Percentiles rank a stretch among this genome's conserved stretches.
These are phyloP conservation scores for Combretum micranthum DNA, from an alignment of 345 rosid genomes.

Conservation along the genomic window DNA sequence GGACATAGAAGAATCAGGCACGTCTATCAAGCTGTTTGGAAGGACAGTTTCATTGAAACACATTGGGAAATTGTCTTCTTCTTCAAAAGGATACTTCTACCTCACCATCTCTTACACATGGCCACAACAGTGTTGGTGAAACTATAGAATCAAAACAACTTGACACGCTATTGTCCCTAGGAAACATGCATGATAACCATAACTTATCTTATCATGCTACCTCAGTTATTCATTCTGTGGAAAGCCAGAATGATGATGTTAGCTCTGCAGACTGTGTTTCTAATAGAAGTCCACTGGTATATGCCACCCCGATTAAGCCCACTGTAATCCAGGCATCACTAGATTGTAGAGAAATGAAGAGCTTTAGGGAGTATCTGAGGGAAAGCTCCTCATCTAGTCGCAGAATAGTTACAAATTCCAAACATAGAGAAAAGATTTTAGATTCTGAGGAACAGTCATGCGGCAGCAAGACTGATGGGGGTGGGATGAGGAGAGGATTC, in stretches of 20 bases:
- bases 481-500: constrained; percentile 28
- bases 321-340: neutral
- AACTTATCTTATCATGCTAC: constrained; percentile 2
- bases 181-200: constrained; percentile 10
- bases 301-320: constrained; percentile 12
- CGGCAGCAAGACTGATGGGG: constrained; percentile 4
- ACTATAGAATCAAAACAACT: constrained; percentile 11
- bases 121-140: constrained; percentile 1
- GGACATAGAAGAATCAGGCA: constrained; percentile 7
- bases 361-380: constrained; percentile 3
- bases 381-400: too few species aligned
- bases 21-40: constrained; percentile 68
- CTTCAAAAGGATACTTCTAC: too few species aligned
- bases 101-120: neutral
- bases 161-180: constrained; percentile 33
- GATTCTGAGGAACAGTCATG: constrained; percentile 16
- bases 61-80: constrained; percentile 16
- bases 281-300: constrained; percentile 11
- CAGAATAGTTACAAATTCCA: constrained; percentile 23
- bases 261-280: constrained; percentile 9
- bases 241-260: constrained; percentile 8
- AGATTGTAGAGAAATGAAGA: constrained; percentile 6
- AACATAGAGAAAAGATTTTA: constrained; percentile 29
- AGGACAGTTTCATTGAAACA: constrained; percentile 38
- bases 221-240: constrained; percentile 3